Evolutionary conservation across 2,329 filamentous ascomycete species (phyloP), one percentile per base, ranked within the genome.

Genomic region (Chaetothyriales sp.): DNA sequence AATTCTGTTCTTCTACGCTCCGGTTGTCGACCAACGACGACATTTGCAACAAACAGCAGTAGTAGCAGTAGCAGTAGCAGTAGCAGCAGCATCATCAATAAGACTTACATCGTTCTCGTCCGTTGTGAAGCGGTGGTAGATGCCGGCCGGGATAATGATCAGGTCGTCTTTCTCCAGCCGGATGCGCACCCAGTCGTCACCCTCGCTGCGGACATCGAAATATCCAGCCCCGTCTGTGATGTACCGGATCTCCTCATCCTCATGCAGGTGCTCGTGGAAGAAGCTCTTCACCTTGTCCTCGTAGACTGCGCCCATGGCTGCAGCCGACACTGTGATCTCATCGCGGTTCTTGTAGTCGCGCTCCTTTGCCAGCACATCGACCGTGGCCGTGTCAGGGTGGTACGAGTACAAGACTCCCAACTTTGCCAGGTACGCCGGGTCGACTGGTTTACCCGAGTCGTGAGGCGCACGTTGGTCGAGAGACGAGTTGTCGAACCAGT

Each of bases 221-320:
- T 84, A 98, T 0, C 92, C 92, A 50, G 79, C 77, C 0, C 92
- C 92, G 54, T 83, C 89, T 28, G 87, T 75, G 59, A 98, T 89
- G 63, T 95, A 98, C 46, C 92, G 76, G 59, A 98, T 98, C 75
- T 98, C 92, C 71, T 98, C 92, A 60, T 98, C 92, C 72, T 98
- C 92, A 65, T 98, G 92, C 61, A 98, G 68, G 67, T 98, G 92
- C 74, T 98, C 92, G 61, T 84, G 67, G 72, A 96, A 98, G 73
- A 98, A 98, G 59, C 70, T 79, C 72, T 87, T 89, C 56, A 98
- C 87, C 69, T 96, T 96, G 56, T 84, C 79, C 69, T 98, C 90
- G 71, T 96, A 98, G 44, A 80, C 70, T 42, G 79, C 84, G 51
- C 87, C 88, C 83, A 96, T 87, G 57, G 80, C 83, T 56, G 81